Conservation (phyloP, 2,329 filamentous ascomycete species). For the Aspergillus tubingensis region DNA sequence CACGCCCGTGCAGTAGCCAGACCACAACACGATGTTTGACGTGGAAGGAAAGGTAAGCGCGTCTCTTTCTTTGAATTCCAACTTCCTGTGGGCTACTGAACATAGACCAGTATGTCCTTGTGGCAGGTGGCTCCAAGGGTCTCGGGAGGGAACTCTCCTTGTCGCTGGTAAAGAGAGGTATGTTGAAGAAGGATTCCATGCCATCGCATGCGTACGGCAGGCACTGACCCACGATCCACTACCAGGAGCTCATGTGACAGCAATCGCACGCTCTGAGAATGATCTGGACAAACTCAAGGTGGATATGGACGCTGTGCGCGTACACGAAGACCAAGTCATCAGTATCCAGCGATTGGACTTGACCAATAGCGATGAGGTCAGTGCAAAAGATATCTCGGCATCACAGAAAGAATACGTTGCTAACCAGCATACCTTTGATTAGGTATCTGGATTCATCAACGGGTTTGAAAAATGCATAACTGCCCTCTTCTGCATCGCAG, state of each 20-base stretch:
- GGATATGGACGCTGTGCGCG: background rate
- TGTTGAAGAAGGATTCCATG: background rate
- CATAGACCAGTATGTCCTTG: background rate
- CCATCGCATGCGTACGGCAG: no score
- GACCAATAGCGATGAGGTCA: background rate
- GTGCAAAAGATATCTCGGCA: no score
- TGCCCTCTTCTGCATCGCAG: conserved; percentile 21
- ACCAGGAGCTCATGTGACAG: conserved; percentile 9
- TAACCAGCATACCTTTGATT: no score
- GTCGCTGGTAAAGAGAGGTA: conserved; percentile 1
- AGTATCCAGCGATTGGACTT: conserved; percentile 2
- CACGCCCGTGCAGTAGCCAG: no score
- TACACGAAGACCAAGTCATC: conserved; percentile 4
- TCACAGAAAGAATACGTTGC: no score
- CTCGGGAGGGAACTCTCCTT: conserved; percentile 8
- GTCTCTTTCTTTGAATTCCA: no score
- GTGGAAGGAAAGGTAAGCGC: background rate
- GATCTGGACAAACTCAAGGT: background rate
- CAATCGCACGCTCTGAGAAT: conserved; percentile 1
- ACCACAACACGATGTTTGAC: background rate
- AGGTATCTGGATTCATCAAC: background rate
- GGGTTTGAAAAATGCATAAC: background rate
- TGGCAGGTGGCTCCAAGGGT: conserved; percentile 15
- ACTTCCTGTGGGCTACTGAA: background rate
- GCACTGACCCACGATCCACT: no score